Base-by-base conservation (phyloP, 768 basidiomycete genomes). In the Boletus tomentosulus region DNA sequence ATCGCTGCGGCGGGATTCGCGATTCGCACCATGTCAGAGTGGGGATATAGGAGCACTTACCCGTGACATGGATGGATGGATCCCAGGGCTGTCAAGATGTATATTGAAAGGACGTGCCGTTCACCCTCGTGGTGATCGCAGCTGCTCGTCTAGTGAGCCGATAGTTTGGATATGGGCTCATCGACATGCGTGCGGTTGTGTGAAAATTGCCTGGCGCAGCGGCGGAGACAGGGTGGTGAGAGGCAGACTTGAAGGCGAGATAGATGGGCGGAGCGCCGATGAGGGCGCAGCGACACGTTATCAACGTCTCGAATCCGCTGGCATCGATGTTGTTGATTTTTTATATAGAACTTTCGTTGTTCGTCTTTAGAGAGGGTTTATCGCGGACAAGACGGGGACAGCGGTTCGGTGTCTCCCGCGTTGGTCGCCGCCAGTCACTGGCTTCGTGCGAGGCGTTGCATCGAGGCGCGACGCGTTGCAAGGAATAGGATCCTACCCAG, bases 361-460 rank as follows among this genome's bases (percentile, higher is more conserved):
- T 48, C 35, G 34, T 37, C 15, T n/a, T 27, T 48, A 48, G 47
- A 48, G 34, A 12, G 28, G 13, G 8, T 31, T 41, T 25, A 48
- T 56, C 42, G 54, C 56, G 47, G 28, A 56, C 34, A 39, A 44
- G 42, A 28, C 53, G 35, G 24, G 19, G 22, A 31, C 27, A 4
- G 15, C 5, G 27, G n/a, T 48, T 27, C 39, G 46, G 33, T n/a
- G n/a, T 41, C 43, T 37, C 35, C 35, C 35, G 35, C 35, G 35
- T n/a, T 37, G 16, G 35, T 37, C 35, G 39, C 39, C 25, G n/a
- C 31, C 6, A n/a, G 33, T 12, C 19, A 19, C 19, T 19, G 28
- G 52, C 47, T 49, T 57, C 54, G 47, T 4, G 22, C 37, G 25
- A 45, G 37, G 54, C 31, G 37, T 45, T 43, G 48, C 43, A 56